These are phyloP conservation scores for Phytopythium cucurbitacearum DNA, from an alignment of 352 stramenopile species.

Conservation along the genomic window DNA sequence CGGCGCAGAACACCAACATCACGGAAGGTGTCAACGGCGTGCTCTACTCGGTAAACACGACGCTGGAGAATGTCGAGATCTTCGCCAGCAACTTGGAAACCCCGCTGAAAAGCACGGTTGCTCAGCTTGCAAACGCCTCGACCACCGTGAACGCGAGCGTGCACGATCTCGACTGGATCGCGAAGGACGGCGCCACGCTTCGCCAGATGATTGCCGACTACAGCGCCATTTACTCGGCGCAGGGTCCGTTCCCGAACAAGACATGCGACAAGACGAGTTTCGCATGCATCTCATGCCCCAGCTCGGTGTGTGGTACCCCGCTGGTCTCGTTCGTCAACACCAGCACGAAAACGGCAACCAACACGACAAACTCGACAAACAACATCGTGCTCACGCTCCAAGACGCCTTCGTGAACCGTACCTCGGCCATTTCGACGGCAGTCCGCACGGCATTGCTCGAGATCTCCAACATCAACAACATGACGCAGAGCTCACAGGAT, in stretches of 20 bases:
- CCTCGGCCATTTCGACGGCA: conserved; percentile 28
- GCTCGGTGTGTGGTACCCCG: conserved; percentile 44
- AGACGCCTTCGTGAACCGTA: conserved; percentile 38
- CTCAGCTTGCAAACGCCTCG: conserved; percentile 39
- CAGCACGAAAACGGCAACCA: conserved; percentile 14
- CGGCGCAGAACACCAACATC: conserved; percentile 79
- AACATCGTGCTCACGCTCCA: conserved; percentile 31
- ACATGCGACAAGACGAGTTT: conserved; percentile 32
- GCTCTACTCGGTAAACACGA: conserved; percentile 63
- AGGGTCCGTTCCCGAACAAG: conserved; percentile 48
- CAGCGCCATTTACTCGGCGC: conserved; percentile 39
- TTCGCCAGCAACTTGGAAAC: conserved; percentile 59
- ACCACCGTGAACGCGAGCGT: conserved; percentile 33
- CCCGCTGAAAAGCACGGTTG: conserved; percentile 35
- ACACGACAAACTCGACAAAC: conserved; percentile 13
- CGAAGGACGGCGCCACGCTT: conserved; percentile 38
- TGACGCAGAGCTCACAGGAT: conserved; percentile 54
- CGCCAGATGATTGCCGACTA: conserved; percentile 61
- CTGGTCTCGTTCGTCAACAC: conserved; percentile 39
- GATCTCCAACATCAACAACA: conserved; percentile 41
- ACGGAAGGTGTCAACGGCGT: conserved; percentile 58
- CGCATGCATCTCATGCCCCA: conserved; percentile 52
- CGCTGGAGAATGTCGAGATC: conserved; percentile 73
- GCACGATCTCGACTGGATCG: conserved; percentile 50
- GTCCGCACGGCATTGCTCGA: conserved; percentile 41